Evolutionary conservation across 441 rosid species (phyloP), one percentile per base, ranked within the genome.

Genomic region (Jatropha multifida): DNA sequence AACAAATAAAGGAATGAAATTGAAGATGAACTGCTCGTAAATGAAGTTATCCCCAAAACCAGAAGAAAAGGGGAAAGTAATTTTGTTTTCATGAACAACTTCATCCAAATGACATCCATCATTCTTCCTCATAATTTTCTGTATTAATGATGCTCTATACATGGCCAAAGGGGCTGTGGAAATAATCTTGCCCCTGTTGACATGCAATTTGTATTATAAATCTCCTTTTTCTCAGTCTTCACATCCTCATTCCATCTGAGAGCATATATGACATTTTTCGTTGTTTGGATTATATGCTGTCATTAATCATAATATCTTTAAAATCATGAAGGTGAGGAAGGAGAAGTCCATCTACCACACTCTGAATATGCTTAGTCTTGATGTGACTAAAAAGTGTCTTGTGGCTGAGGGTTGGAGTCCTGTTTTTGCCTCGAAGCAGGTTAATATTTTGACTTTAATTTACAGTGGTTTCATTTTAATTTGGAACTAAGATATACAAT

Each of bases 351-450:
- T 89, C 78, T 85, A 89, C 80, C 92, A 92, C 85, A 86, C 90
- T 41, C 80, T 92, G 68, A 89, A 90, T 76, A 88, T 89, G 92
- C 97, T 92, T 56, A 92, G 92, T 73, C 85, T 92, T 75, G 94
- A 92, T 74, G 94, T 90, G 78, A 89, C 97, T 51, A 92, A 89
- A 76, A 92, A 88, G 73, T 90, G 94, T 78, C 94, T 92, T 77
- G 97, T 87, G 51, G 92, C 85, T 71, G 97, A 92, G 82, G 93
- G 88, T 27, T 92, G 97, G 94, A 84, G 91, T 69, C 94, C 94
- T 59, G 85, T 90, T 74, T 89, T 88, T 82, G 94, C 90, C 40
- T 74, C 87, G 58, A 88, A 86, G 69, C 90, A 86, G 94, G 94
- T 91, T 74, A 56, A 71, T 64, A 14, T n/a, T 72, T 69, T 81